Percentiles rank a stretch among this genome's conserved stretches.
These are phyloP conservation scores for Naganishia kalamii DNA, from an alignment of 768 basidiomycete species.

Conservation along the genomic window DNA sequence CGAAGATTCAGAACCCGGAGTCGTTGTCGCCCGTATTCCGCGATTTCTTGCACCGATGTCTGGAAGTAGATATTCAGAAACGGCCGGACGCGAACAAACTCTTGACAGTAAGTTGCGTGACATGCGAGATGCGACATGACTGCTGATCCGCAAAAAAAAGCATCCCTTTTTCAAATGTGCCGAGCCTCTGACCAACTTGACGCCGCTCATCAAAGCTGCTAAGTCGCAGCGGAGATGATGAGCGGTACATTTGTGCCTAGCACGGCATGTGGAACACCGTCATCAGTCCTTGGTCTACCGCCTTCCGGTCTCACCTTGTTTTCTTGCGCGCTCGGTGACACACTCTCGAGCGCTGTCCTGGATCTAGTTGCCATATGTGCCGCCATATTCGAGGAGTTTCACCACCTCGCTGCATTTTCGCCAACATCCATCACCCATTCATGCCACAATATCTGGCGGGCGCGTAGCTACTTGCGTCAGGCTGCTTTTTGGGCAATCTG, in stretches of 20 bases:
- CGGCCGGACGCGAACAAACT: conserved; percentile 78
- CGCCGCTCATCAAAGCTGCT: conserved; percentile 87
- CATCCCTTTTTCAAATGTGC: conserved; percentile 83
- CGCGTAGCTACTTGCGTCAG: background rate
- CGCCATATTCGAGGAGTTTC: too few relatives aligned
- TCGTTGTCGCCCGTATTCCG: conserved; percentile 68
- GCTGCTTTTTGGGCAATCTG: background rate
- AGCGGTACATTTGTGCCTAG: background rate
- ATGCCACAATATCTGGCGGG: background rate
- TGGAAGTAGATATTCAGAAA: conserved; percentile 93
- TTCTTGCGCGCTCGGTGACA: too few relatives aligned
- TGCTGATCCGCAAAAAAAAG: conserved; percentile 44
- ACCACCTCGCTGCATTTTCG: background rate
- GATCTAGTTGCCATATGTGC: too few relatives aligned
- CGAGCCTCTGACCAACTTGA: conserved; percentile 76
- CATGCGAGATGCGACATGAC: too few relatives aligned
- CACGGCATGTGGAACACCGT: too few relatives aligned
- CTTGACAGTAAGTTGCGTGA: conserved; percentile 56
- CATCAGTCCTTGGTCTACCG: too few relatives aligned
- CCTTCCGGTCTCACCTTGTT: too few relatives aligned
- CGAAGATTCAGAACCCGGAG: conserved; percentile 87
- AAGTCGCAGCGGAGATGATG: conserved; percentile 51
- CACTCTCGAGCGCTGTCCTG: too few relatives aligned
- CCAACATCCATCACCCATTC: background rate
- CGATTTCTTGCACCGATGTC: conserved; percentile 77